Conservation (phyloP, 192 early-diverging fungal species). For the Tieghemiomyces parasiticus region DNA sequence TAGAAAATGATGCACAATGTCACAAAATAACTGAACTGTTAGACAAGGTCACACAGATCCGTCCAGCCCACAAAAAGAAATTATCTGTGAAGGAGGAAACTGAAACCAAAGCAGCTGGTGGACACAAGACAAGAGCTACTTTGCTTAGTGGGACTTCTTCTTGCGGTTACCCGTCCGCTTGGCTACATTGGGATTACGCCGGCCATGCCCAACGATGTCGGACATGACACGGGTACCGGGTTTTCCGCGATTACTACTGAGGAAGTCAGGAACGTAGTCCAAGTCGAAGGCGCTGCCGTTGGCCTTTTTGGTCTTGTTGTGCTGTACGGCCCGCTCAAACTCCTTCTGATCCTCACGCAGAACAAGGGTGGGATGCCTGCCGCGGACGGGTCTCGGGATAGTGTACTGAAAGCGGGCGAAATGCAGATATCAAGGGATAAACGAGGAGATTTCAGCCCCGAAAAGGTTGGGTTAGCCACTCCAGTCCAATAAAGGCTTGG, state of each 20-base stretch:
- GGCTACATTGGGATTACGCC: constrained; percentile 49
- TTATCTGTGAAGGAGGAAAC: no score
- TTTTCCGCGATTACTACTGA: no score
- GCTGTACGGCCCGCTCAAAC: constrained; percentile 45
- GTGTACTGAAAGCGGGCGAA: constrained; percentile 35
- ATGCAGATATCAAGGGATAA: not conserved
- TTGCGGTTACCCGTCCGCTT: constrained; percentile 37
- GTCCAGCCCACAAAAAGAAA: no score
- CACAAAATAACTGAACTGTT: no score
- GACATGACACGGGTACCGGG: not conserved
- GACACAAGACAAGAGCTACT: no score
- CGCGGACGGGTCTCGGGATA: constrained; percentile 71
- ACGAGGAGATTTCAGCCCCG: no score
- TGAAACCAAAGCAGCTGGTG: no score
- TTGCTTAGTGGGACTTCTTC: no score
- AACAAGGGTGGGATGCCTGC: constrained; percentile 56
- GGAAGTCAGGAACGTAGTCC: constrained; percentile 35
- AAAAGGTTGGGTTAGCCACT: no score
- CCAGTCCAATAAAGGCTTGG: no score
- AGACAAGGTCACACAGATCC: no score
- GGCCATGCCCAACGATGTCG: constrained; percentile 39
- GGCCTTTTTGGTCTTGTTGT: constrained; percentile 33
- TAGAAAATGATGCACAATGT: no score
- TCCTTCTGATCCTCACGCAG: constrained; percentile 87
- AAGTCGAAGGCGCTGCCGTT: constrained; percentile 47